These are phyloP conservation scores for Calonectria multiphialidica DNA, from an alignment of 2,329 filamentous ascomycete species.

Conservation along the genomic window DNA sequence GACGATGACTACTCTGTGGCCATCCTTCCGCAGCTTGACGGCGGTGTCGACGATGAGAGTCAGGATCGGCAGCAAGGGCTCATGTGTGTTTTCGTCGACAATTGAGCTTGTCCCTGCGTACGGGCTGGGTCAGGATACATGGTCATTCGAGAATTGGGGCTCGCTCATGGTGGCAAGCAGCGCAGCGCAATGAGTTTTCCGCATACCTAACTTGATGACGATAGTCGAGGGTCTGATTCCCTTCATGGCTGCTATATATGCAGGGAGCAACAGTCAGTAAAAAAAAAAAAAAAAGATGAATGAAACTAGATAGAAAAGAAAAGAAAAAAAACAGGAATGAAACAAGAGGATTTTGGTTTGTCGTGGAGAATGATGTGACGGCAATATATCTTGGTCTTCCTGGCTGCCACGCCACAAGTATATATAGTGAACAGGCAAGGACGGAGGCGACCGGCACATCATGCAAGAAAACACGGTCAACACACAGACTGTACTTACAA, in stretches of 20 bases:
- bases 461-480: slow-evolving; percentile 21
- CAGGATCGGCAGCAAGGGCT: slow-evolving; percentile 90
- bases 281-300: slow-evolving; percentile 27
- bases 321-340: no score
- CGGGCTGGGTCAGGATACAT: slow-evolving; percentile 31
- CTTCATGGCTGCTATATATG: slow-evolving; percentile 69
- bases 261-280: slow-evolving; percentile 64
- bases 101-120: slow-evolving; percentile 94
- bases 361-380: background rate
- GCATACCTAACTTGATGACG: slow-evolving; percentile 88
- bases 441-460: slow-evolving; percentile 9
- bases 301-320: no score
- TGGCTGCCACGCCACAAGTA: slow-evolving; percentile 12
- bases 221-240: slow-evolving; percentile 65
- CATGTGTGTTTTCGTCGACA: slow-evolving; percentile 94
- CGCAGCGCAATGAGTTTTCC: slow-evolving; percentile 6
- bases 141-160: slow-evolving; percentile 29
- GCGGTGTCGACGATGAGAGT: slow-evolving; percentile 95
- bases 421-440: slow-evolving; percentile 14
- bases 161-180: slow-evolving; percentile 1
- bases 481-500: slow-evolving; percentile 37
- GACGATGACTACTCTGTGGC: slow-evolving; percentile 94
- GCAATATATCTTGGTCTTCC: background rate
- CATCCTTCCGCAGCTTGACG: slow-evolving; percentile 87
- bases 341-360: background rate